phyloP scores from a whole-genome alignment of 805 yeast species.

The Pichia gijzeniarum region DNA sequence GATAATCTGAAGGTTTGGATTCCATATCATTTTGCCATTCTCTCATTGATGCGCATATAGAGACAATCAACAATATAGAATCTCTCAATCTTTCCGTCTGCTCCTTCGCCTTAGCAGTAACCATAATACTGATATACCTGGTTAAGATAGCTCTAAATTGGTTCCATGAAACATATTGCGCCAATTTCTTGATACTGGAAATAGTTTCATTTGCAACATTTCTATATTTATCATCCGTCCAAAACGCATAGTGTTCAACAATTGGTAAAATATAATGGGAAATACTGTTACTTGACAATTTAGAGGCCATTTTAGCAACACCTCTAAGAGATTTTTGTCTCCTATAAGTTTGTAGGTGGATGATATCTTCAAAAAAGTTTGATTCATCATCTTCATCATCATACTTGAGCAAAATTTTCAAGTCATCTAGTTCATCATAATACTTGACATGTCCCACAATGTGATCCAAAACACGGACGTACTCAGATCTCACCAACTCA shows the following conservation, averaged over 20 bases:
- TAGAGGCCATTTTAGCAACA: constrained; percentile 41
- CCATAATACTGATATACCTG: constrained; percentile 46
- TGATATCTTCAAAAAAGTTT: constrained; percentile 52
- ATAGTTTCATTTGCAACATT: constrained; percentile 63
- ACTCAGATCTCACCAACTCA: constrained; percentile 68
- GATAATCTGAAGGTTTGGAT: constrained; percentile 31
- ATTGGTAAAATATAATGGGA: constrained; percentile 81
- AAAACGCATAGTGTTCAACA: constrained; percentile 69
- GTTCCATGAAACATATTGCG: constrained; percentile 60
- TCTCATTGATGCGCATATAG: constrained; percentile 42
- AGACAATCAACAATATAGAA: constrained; percentile 51
- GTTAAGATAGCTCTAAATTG: constrained; percentile 72
- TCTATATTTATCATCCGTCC: constrained; percentile 51
- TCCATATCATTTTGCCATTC: constrained; percentile 13
- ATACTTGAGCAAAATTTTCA: constrained; percentile 54
- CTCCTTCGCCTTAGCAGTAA: constrained; percentile 17
- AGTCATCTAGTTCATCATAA: constrained; percentile 48
- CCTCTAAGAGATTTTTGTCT: constrained; percentile 78
- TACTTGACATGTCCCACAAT: constrained; percentile 43
- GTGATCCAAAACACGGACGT: constrained; percentile 58
- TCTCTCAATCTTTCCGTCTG: constrained; percentile 45
- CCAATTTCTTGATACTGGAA: constrained; percentile 51
- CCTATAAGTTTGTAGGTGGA: constrained; percentile 79
- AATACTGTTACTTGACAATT: constrained; percentile 50
- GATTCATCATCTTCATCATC: constrained; percentile 77